These are phyloP conservation scores for Saturnispora zaruensis DNA, from an alignment of 805 yeast species.

Conservation along the genomic window DNA sequence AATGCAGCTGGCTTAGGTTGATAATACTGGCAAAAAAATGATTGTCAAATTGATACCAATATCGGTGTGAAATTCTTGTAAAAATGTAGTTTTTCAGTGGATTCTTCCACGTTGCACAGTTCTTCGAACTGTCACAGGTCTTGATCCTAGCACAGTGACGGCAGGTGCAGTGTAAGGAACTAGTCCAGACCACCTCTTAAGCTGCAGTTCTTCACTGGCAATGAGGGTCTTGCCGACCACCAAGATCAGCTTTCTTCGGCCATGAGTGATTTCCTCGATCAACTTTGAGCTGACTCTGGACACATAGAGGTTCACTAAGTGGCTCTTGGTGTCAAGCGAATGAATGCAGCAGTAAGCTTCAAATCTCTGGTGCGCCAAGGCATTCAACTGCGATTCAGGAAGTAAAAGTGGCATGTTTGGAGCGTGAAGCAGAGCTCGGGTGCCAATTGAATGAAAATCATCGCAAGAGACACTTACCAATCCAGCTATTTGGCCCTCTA, in stretches of 20 bases:
- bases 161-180: slow-evolving; percentile 36
- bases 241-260: slow-evolving; percentile 31
- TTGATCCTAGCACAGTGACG: slow-evolving; percentile 34
- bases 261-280: slow-evolving; percentile 12
- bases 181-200: slow-evolving; percentile 6
- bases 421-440: neutral
- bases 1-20: neutral
- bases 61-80: neutral
- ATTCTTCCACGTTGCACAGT: slow-evolving; percentile 34
- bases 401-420: slow-evolving; percentile 23
- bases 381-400: slow-evolving; percentile 11
- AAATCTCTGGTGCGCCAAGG: slow-evolving; percentile 23
- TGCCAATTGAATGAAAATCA: slow-evolving; percentile 11
- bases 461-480: slow-evolving; percentile 28
- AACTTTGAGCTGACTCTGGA: slow-evolving; percentile 12
- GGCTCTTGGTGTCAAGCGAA: slow-evolving; percentile 39
- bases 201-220: slow-evolving; percentile 38
- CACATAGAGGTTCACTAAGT: slow-evolving; percentile 42
- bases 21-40: neutral
- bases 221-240: slow-evolving; percentile 58
- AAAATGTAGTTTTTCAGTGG: neutral
- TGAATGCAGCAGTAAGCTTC: slow-evolving; percentile 58
- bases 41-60: neutral
- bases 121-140: slow-evolving; percentile 40
- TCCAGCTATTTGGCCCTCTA: slow-evolving; percentile 38